Base-by-base conservation (phyloP, 768 basidiomycete species). In the Amylocystis lapponica region DNA sequence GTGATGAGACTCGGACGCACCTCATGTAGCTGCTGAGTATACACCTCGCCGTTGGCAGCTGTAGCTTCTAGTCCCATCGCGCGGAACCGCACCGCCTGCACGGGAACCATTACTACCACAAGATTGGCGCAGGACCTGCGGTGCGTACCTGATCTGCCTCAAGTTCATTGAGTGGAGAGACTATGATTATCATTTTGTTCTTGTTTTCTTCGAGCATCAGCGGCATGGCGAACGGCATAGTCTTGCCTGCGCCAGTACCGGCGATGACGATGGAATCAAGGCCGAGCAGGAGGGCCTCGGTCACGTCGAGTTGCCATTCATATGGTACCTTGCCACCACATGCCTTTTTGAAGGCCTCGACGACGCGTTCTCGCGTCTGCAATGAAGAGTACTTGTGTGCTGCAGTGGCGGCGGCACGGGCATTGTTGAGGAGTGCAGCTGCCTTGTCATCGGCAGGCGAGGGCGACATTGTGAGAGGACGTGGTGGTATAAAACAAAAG, bases 241-340 rank as follows among this genome's bases (percentile, higher is more conserved):
- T 59, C 41, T 57, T 59, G 27, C 54, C 52, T 10, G 49, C 26
- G 19, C 53, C 46, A 17, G 52, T 51, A n/a, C 62, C 66, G n/a
- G 65, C 63, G 25, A 69, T 60, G 0, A 67, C 61, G 2, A 60
- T 39, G 19, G 46, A 49, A 47, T 69, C 65, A 1, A 69, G 49
- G 3, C 63, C 60, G 1, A 68, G 25, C 8, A 43, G 20, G 7
- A 43, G 34, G 3, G 42, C 33, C 51, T 69, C 67, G 0, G 62
- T 36, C 2, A 66, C 61, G 47, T 72, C 66, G 8, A 70, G 46
- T 49, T 70, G 69, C 68, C 69, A 70, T 2, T 51, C 44, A 48
- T 68, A 46, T 13, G 47, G 47, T 6, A 3, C 23, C 12, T 45
- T 45, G 2, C 60, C 56, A n/a, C n/a, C n/a, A n/a, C n/a, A n/a